Percentiles rank a stretch among this genome's conserved stretches.
Conservation (phyloP, 345 rosid genomes). For the Eucalyptus cladocalyx region DNA sequence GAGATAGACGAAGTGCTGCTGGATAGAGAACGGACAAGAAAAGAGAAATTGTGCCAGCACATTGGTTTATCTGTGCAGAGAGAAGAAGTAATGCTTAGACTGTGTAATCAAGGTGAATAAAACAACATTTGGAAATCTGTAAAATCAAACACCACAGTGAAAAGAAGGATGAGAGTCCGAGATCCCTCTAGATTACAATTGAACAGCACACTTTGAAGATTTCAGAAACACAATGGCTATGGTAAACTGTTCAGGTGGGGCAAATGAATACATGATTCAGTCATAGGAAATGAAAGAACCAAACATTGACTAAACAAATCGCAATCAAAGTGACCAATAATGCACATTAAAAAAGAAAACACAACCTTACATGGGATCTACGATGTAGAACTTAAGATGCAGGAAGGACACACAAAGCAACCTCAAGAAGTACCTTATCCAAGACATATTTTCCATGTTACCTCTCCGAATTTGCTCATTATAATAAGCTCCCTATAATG, state of each 20-base stretch:
- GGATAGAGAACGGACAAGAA: neutral
- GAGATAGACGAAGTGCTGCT: neutral
- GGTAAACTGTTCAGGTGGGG: neutral
- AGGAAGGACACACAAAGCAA: neutral
- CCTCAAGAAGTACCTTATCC: neutral
- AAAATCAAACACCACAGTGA: neutral
- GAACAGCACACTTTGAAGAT: neutral
- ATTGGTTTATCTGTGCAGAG: neutral
- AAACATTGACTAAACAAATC: neutral
- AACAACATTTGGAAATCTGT: neutral
- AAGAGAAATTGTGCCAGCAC: neutral
- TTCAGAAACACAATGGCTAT: neutral
- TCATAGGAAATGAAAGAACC: neutral
- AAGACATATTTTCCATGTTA: neutral
- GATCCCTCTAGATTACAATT: neutral
- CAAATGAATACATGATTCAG: neutral
- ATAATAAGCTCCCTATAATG: neutral
- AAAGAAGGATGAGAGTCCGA: neutral
- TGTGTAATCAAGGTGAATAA: neutral
- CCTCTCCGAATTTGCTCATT: neutral
- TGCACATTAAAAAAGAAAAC: neutral
- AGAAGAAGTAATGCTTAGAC: neutral
- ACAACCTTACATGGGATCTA: neutral
- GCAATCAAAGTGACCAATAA: neutral
- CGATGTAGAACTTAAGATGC: neutral